Evolutionary conservation across 257 asterid species (phyloP).

Genomic region (Gynochthodes officinalis): DNA sequence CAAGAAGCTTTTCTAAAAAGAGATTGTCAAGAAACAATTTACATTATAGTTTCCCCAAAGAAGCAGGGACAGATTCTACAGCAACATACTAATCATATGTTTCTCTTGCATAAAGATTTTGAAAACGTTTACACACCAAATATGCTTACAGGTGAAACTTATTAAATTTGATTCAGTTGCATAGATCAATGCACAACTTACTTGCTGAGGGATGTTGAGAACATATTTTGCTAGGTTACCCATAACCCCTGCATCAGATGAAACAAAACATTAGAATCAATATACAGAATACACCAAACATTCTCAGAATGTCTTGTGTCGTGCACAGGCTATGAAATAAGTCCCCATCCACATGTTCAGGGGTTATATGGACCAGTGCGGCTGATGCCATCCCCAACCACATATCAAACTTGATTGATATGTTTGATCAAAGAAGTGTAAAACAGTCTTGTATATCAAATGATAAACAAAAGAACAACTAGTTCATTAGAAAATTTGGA

Average conservation of each 20-base stretch:
- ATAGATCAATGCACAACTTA: constrained; percentile 10
- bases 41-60: not conserved
- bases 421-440: not conserved
- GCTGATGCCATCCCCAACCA: not conserved
- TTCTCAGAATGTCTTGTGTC: not conserved
- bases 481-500: not conserved
- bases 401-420: not conserved
- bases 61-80: not conserved
- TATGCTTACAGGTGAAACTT: not conserved
- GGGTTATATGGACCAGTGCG: not conserved
- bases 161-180: too few species aligned
- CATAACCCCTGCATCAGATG: constrained; percentile 40
- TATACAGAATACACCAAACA: not conserved
- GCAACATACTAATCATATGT: too few species aligned
- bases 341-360: too few species aligned
- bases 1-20: not conserved
- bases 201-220: constrained; percentile 62
- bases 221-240: constrained; percentile 38
- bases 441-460: not conserved
- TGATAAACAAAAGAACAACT: not conserved
- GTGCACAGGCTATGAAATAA: too few species aligned
- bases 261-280: not conserved
- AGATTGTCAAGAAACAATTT: not conserved
- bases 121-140: not conserved
- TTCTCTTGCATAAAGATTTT: not conserved